phyloP scores from a whole-genome alignment of 2,329 filamentous ascomycete species.

The Penicillium expansum region DNA sequence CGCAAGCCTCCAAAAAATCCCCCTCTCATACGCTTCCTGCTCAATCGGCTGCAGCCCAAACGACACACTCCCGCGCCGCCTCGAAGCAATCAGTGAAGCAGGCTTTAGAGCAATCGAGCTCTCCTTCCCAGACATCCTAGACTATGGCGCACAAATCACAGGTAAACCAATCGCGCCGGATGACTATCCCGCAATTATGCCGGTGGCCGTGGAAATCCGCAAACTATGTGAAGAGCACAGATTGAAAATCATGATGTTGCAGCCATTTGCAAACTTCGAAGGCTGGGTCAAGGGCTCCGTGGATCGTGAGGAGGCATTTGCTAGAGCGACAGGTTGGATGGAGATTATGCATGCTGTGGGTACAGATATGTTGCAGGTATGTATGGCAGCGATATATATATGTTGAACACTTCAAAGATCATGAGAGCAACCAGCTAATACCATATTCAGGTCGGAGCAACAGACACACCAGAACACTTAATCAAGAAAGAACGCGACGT shows the following conservation, averaged over 20 bases:
- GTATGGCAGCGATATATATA: constrained; percentile 37
- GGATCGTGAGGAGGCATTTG: constrained; percentile 62
- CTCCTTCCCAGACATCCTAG: constrained; percentile 68
- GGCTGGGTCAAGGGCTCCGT: constrained; percentile 62
- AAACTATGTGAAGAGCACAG: constrained; percentile 53
- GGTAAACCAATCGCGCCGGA: constrained; percentile 53
- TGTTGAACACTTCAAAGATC: rapidly evolving
- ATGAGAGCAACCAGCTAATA: background rate
- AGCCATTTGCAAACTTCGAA: constrained; percentile 75
- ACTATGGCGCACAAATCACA: constrained; percentile 57
- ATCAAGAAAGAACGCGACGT: constrained; percentile 46
- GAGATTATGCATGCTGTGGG: constrained; percentile 67
- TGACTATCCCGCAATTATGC: constrained; percentile 59
- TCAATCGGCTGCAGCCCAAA: constrained; percentile 39
- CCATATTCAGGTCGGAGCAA: constrained; percentile 54
- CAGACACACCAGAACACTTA: constrained; percentile 60
- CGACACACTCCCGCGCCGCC: constrained; percentile 39
- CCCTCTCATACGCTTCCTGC: constrained; percentile 44
- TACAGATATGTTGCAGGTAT: constrained; percentile 68
- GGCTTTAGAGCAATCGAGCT: constrained; percentile 67
- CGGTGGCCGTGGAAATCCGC: constrained; percentile 55
- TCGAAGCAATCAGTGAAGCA: constrained; percentile 40
- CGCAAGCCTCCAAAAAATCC: constrained; percentile 28
- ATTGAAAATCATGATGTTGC: constrained; percentile 66
- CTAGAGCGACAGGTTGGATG: constrained; percentile 64